These are phyloP conservation scores for Thielaviopsis ethacetica DNA, from an alignment of 2,329 filamentous ascomycete genomes.

Conservation along the genomic window DNA sequence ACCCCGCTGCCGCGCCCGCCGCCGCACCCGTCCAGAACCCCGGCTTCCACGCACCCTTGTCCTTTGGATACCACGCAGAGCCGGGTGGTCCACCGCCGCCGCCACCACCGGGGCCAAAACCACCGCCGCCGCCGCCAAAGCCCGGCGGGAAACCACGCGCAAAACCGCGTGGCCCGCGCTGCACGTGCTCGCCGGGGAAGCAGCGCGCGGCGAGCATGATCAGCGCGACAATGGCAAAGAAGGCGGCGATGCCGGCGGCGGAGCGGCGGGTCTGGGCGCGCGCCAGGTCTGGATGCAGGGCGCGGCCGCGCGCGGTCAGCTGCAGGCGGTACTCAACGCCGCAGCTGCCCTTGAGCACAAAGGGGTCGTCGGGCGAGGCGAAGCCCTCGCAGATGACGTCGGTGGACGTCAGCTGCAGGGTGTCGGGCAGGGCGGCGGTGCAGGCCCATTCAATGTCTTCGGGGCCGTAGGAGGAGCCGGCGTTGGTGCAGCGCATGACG, in stretches of 20 bases:
- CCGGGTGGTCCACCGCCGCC: conserved; percentile 20
- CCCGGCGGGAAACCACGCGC: conserved; percentile 19
- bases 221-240: conserved; percentile 40
- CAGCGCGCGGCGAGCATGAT: conserved; percentile 32
- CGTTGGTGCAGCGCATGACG: conserved; percentile 80
- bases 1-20: conserved; percentile 52
- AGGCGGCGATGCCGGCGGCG: conserved; percentile 15
- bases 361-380: conserved; percentile 55
- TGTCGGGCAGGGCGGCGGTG: conserved; percentile 41
- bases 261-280: conserved; percentile 18
- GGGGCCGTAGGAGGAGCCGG: conserved; percentile 59
- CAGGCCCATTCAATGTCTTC: conserved; percentile 90
- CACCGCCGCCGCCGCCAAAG: conserved; percentile 18
- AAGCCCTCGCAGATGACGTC: conserved; percentile 93
- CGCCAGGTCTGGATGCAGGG: conserved; percentile 44
- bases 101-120: conserved; percentile 16
- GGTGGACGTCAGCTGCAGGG: conserved; percentile 60
- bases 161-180: conserved; percentile 13
- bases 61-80: conserved; percentile 20
- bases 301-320: conserved; percentile 61
- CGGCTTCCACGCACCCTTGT: conserved; percentile 43
- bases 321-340: conserved; percentile 76
- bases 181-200: conserved; percentile 7
- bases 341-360: conserved; percentile 82
- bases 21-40: conserved; percentile 61